phyloP scores from a whole-genome alignment of 169 alveolate species.

The Eimeria falciformis region DNA sequence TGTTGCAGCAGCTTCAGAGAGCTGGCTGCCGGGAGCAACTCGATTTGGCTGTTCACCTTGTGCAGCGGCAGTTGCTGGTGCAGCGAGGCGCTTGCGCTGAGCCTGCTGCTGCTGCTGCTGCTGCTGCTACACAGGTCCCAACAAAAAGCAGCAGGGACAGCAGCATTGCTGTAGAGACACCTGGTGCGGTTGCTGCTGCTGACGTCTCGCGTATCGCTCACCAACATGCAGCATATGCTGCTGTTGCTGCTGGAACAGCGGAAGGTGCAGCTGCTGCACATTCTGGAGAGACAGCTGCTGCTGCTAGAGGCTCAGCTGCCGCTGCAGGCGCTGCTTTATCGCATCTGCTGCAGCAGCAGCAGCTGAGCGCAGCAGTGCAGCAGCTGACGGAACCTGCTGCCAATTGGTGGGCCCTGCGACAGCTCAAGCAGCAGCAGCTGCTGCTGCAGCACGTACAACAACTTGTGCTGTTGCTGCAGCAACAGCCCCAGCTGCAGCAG shows the following conservation, averaged over 20 bases:
- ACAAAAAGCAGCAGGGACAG: not conserved
- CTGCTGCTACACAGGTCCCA: not conserved
- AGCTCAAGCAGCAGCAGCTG: constrained; percentile 41
- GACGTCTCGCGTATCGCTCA: constrained; percentile 48
- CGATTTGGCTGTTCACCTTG: constrained; percentile 19
- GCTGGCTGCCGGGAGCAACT: constrained; percentile 7
- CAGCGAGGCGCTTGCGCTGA: not conserved
- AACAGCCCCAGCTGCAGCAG: constrained; percentile 44
- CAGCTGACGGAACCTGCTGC: constrained; percentile 30
- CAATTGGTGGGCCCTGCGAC: constrained; percentile 36
- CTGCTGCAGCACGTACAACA: constrained; percentile 37
- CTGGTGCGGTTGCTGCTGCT: not conserved
- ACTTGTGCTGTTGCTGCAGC: constrained; percentile 22
- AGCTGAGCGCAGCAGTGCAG: constrained; percentile 37
- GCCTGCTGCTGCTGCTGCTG: not conserved
- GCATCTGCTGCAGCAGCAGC: not conserved
- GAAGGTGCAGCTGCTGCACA: not conserved
- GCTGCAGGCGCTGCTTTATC: constrained; percentile 32
- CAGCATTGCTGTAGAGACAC: not conserved
- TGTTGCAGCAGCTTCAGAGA: constrained; percentile 26
- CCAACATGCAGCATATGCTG: constrained; percentile 58
- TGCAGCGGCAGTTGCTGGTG: constrained; percentile 54
- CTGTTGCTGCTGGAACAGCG: constrained; percentile 39
- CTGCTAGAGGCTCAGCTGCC: not conserved
- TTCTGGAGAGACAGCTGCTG: not conserved